Evolutionary conservation across 306 rosid species (phyloP).

Genomic region (Luffa acutangula): DNA sequence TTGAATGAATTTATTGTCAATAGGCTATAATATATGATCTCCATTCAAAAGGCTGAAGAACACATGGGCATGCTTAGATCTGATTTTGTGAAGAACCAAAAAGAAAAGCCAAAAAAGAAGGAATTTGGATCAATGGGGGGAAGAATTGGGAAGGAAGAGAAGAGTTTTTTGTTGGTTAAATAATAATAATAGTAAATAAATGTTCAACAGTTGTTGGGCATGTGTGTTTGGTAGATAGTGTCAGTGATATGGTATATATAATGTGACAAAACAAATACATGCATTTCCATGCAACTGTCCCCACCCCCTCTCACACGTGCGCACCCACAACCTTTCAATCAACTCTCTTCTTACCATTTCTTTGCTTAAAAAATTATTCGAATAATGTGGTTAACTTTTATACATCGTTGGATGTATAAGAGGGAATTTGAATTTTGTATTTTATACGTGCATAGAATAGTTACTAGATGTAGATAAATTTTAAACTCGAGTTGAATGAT

Average conservation of each 20-base stretch:
- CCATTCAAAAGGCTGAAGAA: background rate
- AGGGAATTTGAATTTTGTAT: too few species aligned
- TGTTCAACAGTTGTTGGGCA: conserved; percentile 40
- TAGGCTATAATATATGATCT: too few species aligned
- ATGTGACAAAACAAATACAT: conserved; percentile 47
- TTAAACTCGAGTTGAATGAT: too few species aligned
- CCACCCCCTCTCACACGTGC: conserved; percentile 43
- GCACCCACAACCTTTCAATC: conserved; percentile 14
- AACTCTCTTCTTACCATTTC: background rate
- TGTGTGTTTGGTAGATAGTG: conserved; percentile 54
- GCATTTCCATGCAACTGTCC: conserved; percentile 83
- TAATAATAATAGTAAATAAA: background rate
- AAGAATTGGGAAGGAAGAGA: conserved; percentile 11
- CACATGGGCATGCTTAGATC: background rate
- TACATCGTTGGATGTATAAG: too few species aligned
- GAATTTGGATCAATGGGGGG: background rate
- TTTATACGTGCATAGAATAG: too few species aligned
- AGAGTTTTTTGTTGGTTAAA: background rate
- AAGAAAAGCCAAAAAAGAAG: background rate
- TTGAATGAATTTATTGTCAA: too few species aligned
- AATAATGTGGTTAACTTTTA: too few species aligned
- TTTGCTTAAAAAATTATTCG: too few species aligned
- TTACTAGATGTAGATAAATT: too few species aligned
- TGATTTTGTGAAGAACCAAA: background rate
- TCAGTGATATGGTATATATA: conserved; percentile 39